Evolutionary conservation across 306 rosid species (phyloP).

Genomic region (Bauhinia variegata): DNA sequence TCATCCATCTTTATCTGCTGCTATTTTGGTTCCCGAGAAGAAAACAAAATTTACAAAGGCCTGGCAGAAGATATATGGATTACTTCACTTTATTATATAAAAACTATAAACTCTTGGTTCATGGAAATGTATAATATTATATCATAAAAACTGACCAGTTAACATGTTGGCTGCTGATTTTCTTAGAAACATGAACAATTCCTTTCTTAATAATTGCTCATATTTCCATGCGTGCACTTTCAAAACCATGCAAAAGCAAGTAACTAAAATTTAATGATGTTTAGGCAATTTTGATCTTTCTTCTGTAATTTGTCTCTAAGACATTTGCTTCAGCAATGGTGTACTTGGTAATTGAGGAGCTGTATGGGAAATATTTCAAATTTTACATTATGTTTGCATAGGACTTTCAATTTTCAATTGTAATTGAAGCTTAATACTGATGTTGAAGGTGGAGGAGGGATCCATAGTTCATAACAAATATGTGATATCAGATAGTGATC

Average conservation of each 20-base stretch:
- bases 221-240: background rate
- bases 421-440: too few relatives aligned
- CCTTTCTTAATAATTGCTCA: background rate
- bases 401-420: too few relatives aligned
- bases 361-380: background rate
- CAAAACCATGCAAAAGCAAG: background rate
- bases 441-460: background rate
- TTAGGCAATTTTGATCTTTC: background rate
- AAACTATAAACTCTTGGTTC: background rate
- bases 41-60: background rate
- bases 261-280: background rate
- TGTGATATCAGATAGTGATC: constrained; percentile 8
- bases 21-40: constrained; percentile 23
- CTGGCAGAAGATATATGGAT: constrained; percentile 3
- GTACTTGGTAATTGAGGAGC: background rate
- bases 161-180: constrained; percentile 4
- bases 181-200: background rate
- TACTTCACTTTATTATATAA: background rate
- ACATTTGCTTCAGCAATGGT: background rate
- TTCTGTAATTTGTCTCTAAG: background rate
- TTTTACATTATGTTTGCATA: too few relatives aligned
- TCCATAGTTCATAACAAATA: background rate
- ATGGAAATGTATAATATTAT: background rate
- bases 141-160: background rate
- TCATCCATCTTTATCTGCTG: constrained; percentile 1